Evolutionary conservation across 495 filamentous ascomycete genomes (phyloP).

Genomic region (Niebla homalea): DNA sequence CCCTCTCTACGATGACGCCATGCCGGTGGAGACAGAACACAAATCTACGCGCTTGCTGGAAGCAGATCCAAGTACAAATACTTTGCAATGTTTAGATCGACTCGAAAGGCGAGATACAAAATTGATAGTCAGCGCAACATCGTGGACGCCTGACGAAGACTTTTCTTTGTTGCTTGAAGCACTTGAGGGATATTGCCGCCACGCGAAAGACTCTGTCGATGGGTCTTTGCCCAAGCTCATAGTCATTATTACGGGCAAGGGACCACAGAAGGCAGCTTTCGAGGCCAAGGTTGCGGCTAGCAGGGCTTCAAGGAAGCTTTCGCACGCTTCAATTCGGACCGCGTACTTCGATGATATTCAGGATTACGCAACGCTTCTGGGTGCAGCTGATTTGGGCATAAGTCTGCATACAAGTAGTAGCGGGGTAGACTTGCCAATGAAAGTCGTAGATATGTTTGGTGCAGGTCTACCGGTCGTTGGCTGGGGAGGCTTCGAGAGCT

Average conservation of each 20-base stretch:
- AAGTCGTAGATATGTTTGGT: conserved; percentile 98
- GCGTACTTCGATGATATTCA: conserved; percentile 61
- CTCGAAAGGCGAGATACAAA: conserved; percentile 42
- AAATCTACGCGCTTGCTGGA: no score
- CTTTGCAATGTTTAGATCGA: neutral
- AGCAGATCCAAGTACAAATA: no score
- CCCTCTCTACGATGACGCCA: neutral
- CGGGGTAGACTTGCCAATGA: conserved; percentile 96
- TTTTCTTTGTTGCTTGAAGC: conserved; percentile 83
- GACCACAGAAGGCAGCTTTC: conserved; percentile 70
- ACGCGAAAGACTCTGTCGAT: conserved; percentile 21
- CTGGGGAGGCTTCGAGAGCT: conserved; percentile 70
- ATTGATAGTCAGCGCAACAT: conserved; percentile 80
- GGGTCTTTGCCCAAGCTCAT: conserved; percentile 46
- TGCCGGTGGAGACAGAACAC: no score
- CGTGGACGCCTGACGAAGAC: conserved; percentile 95
- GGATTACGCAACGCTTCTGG: conserved; percentile 81
- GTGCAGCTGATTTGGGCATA: conserved; percentile 76
- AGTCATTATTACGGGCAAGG: conserved; percentile 89
- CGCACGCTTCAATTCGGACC: conserved; percentile 57
- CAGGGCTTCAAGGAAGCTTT: conserved; percentile 42
- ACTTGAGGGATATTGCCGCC: conserved; percentile 54
- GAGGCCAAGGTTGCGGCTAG: conserved; percentile 46
- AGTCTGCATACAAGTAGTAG: conserved; percentile 86
- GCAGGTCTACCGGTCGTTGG: conserved; percentile 83